Evolutionary conservation across 768 basidiomycete species (phyloP), one percentile per base, ranked within the genome.

Genomic region (Termitomyces sp.): DNA sequence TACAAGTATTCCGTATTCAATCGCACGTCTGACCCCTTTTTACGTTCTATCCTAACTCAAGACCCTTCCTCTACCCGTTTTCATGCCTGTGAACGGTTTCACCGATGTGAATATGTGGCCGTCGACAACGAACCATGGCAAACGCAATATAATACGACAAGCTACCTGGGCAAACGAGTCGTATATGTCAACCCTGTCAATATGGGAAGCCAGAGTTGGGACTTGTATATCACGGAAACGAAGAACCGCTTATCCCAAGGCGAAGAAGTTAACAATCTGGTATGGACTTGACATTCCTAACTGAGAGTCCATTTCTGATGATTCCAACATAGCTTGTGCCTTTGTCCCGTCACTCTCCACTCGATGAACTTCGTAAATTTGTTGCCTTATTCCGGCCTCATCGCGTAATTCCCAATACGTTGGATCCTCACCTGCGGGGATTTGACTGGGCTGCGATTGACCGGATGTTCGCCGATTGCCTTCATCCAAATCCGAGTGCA

Each of bases 61-160:
- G 86, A 94, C 43, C 70, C 80, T 4, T 68, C 73, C 4, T 71
- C 75, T 1, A 90, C 92, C 3, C 83, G 94, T 1, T 97, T 98
- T 66, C 96, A 99, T 65, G 95, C 95, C 0, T 98, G 96, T 65
- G 95, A 98, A 64, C 82, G 92, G 1, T 87, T 87, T 58, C 74
- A 85, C 63, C 82, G 90, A 10, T 96, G 95, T 63, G 66, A 77
- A 10, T 76, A 80, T 48, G 87, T 90, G 29, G 75, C 73, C 11
- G 80, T 82, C 5, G 71, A 75, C 9, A 69, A 76, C 25, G 65
- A 69, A 34, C 53, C 65, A 14, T 61, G 60, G 19, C 45, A 58
- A 21, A 65, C 48, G 42, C 59, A 68, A 64, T 64, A 53, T 44
- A 71, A 73, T 40, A 52, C 75, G 1, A 74, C 57, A 6, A 85